Conservation (phyloP, 1,284 basidiomycete genomes). For the Tremellales sp. region DNA sequence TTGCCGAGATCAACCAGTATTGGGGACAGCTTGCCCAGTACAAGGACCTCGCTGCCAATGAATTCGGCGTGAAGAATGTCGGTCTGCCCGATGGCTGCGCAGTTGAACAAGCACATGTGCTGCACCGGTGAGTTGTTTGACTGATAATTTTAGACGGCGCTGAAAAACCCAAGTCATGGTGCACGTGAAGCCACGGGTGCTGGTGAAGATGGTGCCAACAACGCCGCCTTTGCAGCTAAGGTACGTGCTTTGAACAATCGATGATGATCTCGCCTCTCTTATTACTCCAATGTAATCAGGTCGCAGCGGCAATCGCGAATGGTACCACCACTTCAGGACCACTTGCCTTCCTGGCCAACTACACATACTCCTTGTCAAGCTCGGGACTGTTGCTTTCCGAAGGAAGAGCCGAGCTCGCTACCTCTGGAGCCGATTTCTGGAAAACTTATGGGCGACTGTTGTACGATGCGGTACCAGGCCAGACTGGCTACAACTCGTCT, state of each 20-base stretch:
- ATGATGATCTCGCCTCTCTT: conserved; percentile 1
- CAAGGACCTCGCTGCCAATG: conserved; percentile 2
- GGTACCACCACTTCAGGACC: conserved; percentile 4
- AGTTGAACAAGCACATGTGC: conserved; percentile 4
- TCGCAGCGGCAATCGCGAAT: background rate
- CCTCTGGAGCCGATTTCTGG: background rate
- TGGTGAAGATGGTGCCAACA: conserved; percentile 8
- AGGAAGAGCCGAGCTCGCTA: too few relatives aligned
- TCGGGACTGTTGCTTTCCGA: background rate
- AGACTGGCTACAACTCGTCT: conserved; percentile 9
- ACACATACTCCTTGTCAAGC: conserved; percentile 10
- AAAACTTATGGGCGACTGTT: conserved; percentile 11
- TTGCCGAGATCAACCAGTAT: too few relatives aligned
- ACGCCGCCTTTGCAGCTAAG: conserved; percentile 7
- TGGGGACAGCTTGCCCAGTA: too few relatives aligned
- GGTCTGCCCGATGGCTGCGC: conserved; percentile 10
- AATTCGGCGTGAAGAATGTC: conserved; percentile 8
- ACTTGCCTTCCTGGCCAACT: conserved; percentile 8
- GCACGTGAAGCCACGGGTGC: conserved; percentile 7
- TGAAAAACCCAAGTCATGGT: too few relatives aligned
- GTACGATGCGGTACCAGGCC: conserved; percentile 11
- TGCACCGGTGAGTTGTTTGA: too few relatives aligned
- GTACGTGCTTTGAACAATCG: background rate
- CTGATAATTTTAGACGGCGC: too few relatives aligned
- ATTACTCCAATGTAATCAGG: background rate